Conservation (phyloP, 2,329 filamentous ascomycete species). For the Talaromyces sp. region DNA sequence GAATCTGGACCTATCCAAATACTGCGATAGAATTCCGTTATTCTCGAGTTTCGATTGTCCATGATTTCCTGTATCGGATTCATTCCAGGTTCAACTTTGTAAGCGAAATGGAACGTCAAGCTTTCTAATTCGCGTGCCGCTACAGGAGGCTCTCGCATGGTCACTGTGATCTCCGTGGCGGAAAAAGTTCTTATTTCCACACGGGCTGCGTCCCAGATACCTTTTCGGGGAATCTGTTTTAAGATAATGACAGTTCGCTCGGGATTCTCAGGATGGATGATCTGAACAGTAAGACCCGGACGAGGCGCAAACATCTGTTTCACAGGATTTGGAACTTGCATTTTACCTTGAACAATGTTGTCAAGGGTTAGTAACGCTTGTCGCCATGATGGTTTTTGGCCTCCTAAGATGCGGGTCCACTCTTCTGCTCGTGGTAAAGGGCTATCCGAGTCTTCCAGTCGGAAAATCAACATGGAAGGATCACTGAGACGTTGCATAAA, state of each 20-base stretch:
- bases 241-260: slow-evolving; percentile 58
- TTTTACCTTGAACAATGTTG: slow-evolving; percentile 90
- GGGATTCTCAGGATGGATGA: slow-evolving; percentile 73
- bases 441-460: not conserved
- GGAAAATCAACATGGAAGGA: not conserved
- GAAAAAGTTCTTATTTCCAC: not conserved
- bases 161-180: not conserved
- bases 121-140: slow-evolving; percentile 76
- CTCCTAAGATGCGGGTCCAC: slow-evolving; percentile 72
- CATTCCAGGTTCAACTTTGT: slow-evolving; percentile 59
- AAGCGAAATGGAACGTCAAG: slow-evolving; percentile 76
- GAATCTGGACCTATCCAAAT: slow-evolving; percentile 95
- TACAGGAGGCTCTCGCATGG: not conserved
- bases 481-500: not conserved
- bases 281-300: slow-evolving; percentile 82
- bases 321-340: slow-evolving; percentile 95
- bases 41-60: slow-evolving; percentile 89
- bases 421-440: not conserved
- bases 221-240: not conserved
- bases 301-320: slow-evolving; percentile 82
- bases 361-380: slow-evolving; percentile 91
- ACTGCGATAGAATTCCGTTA: slow-evolving; percentile 98
- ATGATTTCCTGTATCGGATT: slow-evolving; percentile 87
- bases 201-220: not conserved
- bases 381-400: slow-evolving; percentile 80